These are phyloP conservation scores for Cubamyces sp. DNA, from an alignment of 768 basidiomycete species.

Conservation along the genomic window DNA sequence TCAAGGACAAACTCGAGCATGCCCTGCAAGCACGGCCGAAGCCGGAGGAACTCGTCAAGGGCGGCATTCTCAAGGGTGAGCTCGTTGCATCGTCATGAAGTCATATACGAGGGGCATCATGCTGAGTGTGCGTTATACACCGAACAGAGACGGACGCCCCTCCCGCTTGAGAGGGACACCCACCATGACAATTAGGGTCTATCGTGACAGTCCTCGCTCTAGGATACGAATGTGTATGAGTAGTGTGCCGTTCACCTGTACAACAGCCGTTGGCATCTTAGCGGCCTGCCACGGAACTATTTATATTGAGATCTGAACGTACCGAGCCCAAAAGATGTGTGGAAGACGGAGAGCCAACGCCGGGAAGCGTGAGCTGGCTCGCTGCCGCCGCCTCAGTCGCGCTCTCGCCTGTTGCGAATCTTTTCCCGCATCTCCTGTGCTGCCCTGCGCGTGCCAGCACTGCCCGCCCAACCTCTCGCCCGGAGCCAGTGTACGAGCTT, in stretches of 20 bases:
- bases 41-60: constrained; percentile 64
- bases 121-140: background rate
- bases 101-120: background rate
- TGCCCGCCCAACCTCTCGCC: constrained; percentile 80
- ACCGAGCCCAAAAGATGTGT: background rate
- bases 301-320: background rate
- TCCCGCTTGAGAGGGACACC: constrained; percentile 20
- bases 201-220: background rate
- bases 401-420: constrained; percentile 34
- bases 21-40: constrained; percentile 61
- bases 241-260: constrained; percentile 17
- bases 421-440: constrained; percentile 48
- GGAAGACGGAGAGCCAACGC: background rate
- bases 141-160: constrained; percentile 22
- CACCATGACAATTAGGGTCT: constrained; percentile 6
- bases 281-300: background rate
- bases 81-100: constrained; percentile 16
- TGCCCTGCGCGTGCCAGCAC: constrained; percentile 69
- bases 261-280: background rate
- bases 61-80: constrained; percentile 59
- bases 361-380: background rate
- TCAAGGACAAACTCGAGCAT: constrained; percentile 65
- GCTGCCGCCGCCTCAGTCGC: constrained; percentile 42
- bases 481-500: constrained; percentile 84
- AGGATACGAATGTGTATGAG: constrained; percentile 17